A percentile compares a stretch with the other conserved stretches of the same genome.
Conservation (phyloP, 176 grass and related monocot genomes). For the Rhynchospora breviuscula region DNA sequence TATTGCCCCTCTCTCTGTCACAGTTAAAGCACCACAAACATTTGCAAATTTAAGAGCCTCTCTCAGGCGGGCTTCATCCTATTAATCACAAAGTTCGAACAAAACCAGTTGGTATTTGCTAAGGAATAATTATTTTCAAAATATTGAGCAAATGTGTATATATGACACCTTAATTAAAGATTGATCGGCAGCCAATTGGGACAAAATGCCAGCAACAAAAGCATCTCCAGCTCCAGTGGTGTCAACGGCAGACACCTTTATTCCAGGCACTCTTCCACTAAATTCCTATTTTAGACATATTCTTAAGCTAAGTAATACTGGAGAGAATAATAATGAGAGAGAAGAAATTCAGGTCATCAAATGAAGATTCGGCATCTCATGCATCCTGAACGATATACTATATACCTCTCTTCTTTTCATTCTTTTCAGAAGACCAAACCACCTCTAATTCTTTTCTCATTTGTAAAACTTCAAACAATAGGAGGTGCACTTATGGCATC, state of each 20-base stretch:
- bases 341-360: background rate
- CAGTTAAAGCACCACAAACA: slow-evolving; percentile 73
- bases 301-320: background rate
- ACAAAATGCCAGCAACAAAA: slow-evolving; percentile 87
- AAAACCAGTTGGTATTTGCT: background rate
- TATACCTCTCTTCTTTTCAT: background rate
- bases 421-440: background rate
- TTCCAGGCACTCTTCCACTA: slow-evolving; percentile 74
- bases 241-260: slow-evolving; percentile 70
- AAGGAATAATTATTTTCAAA: slow-evolving; percentile 8
- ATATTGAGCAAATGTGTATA: background rate
- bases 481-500: background rate
- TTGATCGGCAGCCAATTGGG: slow-evolving; percentile 51
- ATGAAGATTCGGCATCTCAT: background rate
- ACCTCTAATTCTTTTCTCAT: background rate
- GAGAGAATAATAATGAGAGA: background rate
- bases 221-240: slow-evolving; percentile 99
- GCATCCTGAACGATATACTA: background rate
- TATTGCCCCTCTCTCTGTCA: slow-evolving; percentile 79
- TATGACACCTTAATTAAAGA: slow-evolving; percentile 67
- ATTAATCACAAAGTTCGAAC: slow-evolving; percentile 14
- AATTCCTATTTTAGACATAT: slow-evolving; percentile 58
- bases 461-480: background rate
- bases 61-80: slow-evolving; percentile 68
- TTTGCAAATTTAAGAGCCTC: slow-evolving; percentile 92